Conservation (phyloP, 306 rosid genomes). For the Cucurbita ficifolia region DNA sequence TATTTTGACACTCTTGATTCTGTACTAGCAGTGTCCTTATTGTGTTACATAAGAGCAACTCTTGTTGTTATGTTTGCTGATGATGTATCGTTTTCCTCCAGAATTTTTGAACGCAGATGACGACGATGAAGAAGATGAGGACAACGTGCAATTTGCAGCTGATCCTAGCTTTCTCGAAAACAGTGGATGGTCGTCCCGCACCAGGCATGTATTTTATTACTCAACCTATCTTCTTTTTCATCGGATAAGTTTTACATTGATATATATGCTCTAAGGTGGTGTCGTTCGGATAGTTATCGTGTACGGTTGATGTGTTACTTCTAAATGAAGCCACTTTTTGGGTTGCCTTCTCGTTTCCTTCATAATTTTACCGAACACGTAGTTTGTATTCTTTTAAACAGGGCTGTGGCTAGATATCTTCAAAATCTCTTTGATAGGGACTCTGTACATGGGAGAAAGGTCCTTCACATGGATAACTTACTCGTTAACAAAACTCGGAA, state of each 20-base stretch:
- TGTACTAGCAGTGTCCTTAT: background rate
- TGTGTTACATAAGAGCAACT: background rate
- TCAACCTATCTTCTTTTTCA: background rate
- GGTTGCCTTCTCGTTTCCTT: background rate
- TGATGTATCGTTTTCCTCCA: slow-evolving; percentile 13
- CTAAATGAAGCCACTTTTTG: background rate
- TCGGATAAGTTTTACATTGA: background rate
- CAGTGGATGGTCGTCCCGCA: slow-evolving; percentile 98
- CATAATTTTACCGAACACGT: background rate
- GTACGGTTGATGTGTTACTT: background rate
- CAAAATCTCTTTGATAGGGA: slow-evolving; percentile 77
- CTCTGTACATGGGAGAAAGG: slow-evolving; percentile 39
- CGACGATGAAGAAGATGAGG: slow-evolving; percentile 58
- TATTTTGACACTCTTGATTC: background rate
- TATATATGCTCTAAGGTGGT: background rate
- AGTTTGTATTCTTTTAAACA: background rate
- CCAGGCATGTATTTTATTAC: slow-evolving; percentile 41
- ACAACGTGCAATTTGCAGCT: slow-evolving; percentile 33
- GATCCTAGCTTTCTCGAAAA: slow-evolving; percentile 58
- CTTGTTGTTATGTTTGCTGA: background rate
- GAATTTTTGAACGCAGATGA: slow-evolving; percentile 85
- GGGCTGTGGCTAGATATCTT: slow-evolving; percentile 95
- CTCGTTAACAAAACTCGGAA: slow-evolving; percentile 56
- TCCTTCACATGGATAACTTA: slow-evolving; percentile 55
- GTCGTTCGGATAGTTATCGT: background rate